Percentiles rank a stretch among this genome's conserved stretches.
Conservation (phyloP, 176 grass and related monocot genomes). For the Oryza punctata region DNA sequence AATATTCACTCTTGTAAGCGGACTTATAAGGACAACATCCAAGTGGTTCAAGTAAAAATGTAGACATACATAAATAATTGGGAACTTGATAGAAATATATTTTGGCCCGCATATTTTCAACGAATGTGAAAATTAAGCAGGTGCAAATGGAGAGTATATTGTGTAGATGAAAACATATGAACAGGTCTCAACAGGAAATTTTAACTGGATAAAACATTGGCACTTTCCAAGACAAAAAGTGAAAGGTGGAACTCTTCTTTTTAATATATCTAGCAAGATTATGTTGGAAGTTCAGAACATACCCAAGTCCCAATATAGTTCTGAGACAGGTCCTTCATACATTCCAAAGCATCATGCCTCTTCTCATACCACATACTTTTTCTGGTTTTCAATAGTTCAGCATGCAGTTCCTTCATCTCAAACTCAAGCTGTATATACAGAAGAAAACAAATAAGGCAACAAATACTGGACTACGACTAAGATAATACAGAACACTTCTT, state of each 20-base stretch:
- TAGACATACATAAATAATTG: too few relatives aligned
- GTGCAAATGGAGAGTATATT: too few relatives aligned
- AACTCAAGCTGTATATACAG: slow-evolving; percentile 61
- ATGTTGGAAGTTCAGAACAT: slow-evolving; percentile 27
- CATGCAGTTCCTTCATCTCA: slow-evolving; percentile 57
- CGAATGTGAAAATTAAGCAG: too few relatives aligned
- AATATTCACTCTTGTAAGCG: neutral
- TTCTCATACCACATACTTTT: slow-evolving; percentile 67
- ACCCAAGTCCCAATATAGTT: slow-evolving; percentile 58
- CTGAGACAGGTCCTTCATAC: slow-evolving; percentile 58
- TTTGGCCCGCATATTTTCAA: too few relatives aligned
- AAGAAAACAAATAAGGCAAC: slow-evolving; percentile 22
- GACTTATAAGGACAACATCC: neutral
- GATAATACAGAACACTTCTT: slow-evolving; percentile 10
- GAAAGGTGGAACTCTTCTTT: too few relatives aligned
- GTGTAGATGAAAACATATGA: too few relatives aligned
- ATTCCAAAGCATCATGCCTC: slow-evolving; percentile 57
- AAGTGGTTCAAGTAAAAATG: neutral
- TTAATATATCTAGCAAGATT: neutral
- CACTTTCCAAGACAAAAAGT: too few relatives aligned
- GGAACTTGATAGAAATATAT: too few relatives aligned
- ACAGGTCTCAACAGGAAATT: too few relatives aligned
- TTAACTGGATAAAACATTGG: too few relatives aligned
- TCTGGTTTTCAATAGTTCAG: slow-evolving; percentile 60
- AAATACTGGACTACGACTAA: neutral